Evolutionary conservation across 2,329 filamentous ascomycete species (phyloP).

Genomic region (Trichoderma asperellum): DNA sequence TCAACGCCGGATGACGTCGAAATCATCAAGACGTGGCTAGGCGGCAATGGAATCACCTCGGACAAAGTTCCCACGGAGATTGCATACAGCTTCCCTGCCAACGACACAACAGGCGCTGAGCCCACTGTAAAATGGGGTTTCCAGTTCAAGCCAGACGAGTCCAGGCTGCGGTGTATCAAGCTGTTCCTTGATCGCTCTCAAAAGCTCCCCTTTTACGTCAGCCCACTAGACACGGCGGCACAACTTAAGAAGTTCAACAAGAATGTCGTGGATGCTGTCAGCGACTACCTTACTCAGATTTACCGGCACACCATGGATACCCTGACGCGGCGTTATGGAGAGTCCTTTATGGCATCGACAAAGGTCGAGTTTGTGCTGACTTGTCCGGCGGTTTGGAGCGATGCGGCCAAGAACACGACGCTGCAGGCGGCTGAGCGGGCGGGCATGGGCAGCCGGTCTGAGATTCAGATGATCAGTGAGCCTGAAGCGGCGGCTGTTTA

Average conservation of each 20-base stretch:
- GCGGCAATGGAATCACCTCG: constrained; percentile 82
- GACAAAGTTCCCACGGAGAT: constrained; percentile 86
- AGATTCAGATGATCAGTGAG: constrained; percentile 79
- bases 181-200: constrained; percentile 80
- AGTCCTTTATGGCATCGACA: constrained; percentile 76
- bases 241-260: constrained; percentile 75
- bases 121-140: constrained; percentile 76
- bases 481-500: constrained; percentile 81
- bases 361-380: constrained; percentile 80
- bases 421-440: constrained; percentile 76
- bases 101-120: constrained; percentile 42
- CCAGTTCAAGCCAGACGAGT: constrained; percentile 78
- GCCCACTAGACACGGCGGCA: constrained; percentile 74
- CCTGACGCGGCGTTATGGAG: constrained; percentile 72
- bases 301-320: constrained; percentile 80
- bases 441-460: constrained; percentile 71
- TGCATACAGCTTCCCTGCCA: constrained; percentile 56
- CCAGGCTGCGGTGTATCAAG: constrained; percentile 79
- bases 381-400: constrained; percentile 82
- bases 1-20: constrained; percentile 79
- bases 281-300: constrained; percentile 77
- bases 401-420: constrained; percentile 83
- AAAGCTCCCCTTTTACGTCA: constrained; percentile 80
- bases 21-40: constrained; percentile 84
- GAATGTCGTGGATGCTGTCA: constrained; percentile 77